phyloP scores from a whole-genome alignment of 306 rosid species.

The Morella rubra region DNA sequence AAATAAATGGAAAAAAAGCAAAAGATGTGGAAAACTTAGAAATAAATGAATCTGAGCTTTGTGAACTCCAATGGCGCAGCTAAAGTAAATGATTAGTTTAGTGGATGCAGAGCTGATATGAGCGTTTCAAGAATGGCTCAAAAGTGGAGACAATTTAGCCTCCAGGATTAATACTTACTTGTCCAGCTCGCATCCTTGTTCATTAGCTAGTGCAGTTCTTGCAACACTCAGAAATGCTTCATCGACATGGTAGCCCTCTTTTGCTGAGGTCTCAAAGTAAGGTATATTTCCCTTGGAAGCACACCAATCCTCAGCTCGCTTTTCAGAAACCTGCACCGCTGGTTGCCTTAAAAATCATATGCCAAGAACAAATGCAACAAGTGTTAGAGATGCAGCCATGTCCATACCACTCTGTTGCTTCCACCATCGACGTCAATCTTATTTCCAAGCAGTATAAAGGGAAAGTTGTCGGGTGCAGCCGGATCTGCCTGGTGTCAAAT shows the following conservation, averaged over 20 bases:
- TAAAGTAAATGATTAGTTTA: not conserved
- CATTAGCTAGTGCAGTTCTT: constrained; percentile 56
- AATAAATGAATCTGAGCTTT: not conserved
- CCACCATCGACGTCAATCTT: constrained; percentile 74
- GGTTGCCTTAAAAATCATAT: not conserved
- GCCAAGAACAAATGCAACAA: not conserved
- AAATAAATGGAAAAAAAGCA: not conserved
- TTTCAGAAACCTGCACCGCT: constrained; percentile 58
- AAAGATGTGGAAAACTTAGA: not conserved
- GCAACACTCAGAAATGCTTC: constrained; percentile 77
- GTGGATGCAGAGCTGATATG: not conserved
- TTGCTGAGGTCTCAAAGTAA: constrained; percentile 89
- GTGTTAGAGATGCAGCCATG: not conserved
- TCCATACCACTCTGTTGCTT: constrained; percentile 57
- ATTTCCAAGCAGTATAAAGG: constrained; percentile 79
- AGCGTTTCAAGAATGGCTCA: not conserved
- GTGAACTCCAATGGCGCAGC: not conserved
- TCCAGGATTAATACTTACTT: constrained; percentile 41
- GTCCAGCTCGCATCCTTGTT: constrained; percentile 49
- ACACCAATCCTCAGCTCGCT: constrained; percentile 80
- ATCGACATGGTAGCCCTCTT: constrained; percentile 65
- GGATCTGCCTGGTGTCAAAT: constrained; percentile 57
- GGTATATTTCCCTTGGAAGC: constrained; percentile 72
- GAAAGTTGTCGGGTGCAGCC: constrained; percentile 51
- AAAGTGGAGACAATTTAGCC: not conserved